Percentiles rank a stretch among this genome's conserved stretches.
These are phyloP conservation scores for Pythium phragmitis DNA, from an alignment of 352 stramenopile genomes.

Conservation along the genomic window DNA sequence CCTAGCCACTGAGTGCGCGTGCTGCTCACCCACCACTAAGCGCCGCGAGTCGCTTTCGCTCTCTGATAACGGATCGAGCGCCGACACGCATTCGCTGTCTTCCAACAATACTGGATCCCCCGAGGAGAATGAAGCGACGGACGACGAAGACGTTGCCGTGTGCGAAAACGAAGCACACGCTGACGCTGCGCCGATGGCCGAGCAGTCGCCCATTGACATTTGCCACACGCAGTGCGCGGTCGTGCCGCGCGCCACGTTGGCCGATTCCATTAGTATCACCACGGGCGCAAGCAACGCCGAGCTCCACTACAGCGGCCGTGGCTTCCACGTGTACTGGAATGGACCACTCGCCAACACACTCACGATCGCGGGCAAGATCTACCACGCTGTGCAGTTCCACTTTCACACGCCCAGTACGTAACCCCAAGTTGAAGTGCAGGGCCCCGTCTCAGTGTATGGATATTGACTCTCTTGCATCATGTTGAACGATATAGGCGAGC, in stretches of 20 bases:
- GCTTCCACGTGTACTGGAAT: conserved; percentile 8
- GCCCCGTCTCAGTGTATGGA: too few relatives aligned
- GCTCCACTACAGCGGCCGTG: conserved; percentile 8
- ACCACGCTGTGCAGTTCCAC: conserved; percentile 28
- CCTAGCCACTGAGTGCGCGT: background rate
- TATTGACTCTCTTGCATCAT: too few relatives aligned
- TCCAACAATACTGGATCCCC: too few relatives aligned
- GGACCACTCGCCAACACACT: conserved; percentile 15
- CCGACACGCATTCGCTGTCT: background rate
- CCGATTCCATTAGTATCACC: conserved; percentile 3
- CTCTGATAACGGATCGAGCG: background rate
- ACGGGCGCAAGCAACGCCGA: conserved; percentile 9
- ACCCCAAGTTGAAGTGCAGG: too few relatives aligned
- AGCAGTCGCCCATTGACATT: conserved; percentile 24
- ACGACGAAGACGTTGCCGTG: background rate
- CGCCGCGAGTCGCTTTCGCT: background rate
- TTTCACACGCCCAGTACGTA: conserved; percentile 66
- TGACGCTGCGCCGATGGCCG: background rate
- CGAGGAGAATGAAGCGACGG: background rate
- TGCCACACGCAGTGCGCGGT: background rate
- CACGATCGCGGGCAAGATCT: conserved; percentile 27
- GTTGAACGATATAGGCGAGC: conserved; percentile 37
- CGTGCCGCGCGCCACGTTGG: background rate
- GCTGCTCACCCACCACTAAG: background rate
- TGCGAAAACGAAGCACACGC: background rate